phyloP scores from a whole-genome alignment of 2,329 filamentous ascomycete genomes.

The Fusarium sarcochroum region DNA sequence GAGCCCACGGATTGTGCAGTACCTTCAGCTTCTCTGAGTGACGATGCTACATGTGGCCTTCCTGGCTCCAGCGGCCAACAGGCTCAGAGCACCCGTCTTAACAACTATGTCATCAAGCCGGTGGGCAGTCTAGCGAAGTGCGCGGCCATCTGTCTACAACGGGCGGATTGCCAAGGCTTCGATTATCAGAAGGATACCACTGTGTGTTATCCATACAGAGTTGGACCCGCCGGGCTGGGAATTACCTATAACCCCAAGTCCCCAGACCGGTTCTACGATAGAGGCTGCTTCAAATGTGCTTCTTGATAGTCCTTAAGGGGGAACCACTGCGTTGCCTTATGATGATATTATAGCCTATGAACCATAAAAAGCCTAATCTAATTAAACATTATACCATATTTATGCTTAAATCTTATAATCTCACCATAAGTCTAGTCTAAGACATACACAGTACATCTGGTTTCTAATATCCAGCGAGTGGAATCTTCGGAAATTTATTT shows the following conservation, averaged over 20 bases:
- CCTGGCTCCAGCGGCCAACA: constrained; percentile 34
- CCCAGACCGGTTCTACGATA: constrained; percentile 32
- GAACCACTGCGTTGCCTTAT: too few relatives aligned
- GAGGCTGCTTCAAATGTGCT: constrained; percentile 31
- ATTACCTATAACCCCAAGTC: constrained; percentile 22
- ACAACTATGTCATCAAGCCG: constrained; percentile 29
- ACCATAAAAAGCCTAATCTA: too few relatives aligned
- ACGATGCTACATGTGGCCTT: constrained; percentile 35
- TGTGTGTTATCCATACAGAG: constrained; percentile 26
- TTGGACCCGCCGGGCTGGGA: constrained; percentile 22
- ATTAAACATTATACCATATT: too few relatives aligned
- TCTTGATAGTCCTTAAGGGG: constrained; percentile 2
- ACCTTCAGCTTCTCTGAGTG: constrained; percentile 21
- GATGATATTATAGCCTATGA: too few relatives aligned
- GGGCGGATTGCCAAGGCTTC: constrained; percentile 33
- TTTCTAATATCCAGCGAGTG: too few relatives aligned
- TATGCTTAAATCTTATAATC: too few relatives aligned
- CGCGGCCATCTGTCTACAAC: constrained; percentile 30
- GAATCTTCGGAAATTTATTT: neutral
- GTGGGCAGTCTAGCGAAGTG: constrained; percentile 35
- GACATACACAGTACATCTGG: too few relatives aligned
- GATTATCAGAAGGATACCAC: constrained; percentile 25
- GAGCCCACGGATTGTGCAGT: constrained; percentile 24
- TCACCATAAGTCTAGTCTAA: too few relatives aligned
- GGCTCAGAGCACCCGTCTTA: constrained; percentile 22